These are phyloP conservation scores for Euclidium syriacum DNA, from an alignment of 345 rosid genomes.

Conservation along the genomic window DNA sequence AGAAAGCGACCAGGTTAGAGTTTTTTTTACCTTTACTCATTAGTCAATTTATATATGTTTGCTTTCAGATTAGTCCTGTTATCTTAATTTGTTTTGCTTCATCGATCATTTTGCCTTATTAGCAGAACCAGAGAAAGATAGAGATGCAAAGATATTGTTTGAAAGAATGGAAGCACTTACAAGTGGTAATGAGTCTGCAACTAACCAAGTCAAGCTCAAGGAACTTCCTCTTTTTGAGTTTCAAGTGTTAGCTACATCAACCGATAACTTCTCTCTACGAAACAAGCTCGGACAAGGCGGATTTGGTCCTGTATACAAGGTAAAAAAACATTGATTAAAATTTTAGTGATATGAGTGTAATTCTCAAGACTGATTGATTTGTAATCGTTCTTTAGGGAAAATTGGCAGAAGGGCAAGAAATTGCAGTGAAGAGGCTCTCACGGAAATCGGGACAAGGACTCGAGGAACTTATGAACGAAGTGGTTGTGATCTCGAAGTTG, in stretches of 20 bases:
- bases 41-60: background rate
- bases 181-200: constrained; percentile 18
- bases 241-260: constrained; percentile 42
- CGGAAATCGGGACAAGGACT: constrained; percentile 58
- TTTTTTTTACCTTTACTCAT: background rate
- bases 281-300: constrained; percentile 54
- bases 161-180: constrained; percentile 28
- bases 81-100: background rate
- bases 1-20: constrained; percentile 22
- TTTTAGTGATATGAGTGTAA: constrained; percentile 12
- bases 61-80: background rate
- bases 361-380: background rate
- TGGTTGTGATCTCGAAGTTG: constrained; percentile 48
- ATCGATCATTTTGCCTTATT: background rate
- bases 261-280: constrained; percentile 26
- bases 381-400: constrained; percentile 36
- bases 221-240: constrained; percentile 36
- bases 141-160: constrained; percentile 24
- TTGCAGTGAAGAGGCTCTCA: constrained; percentile 61
- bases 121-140: constrained; percentile 4
- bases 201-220: constrained; percentile 34
- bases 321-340: constrained; percentile 18
- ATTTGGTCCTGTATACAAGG: constrained; percentile 42
- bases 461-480: constrained; percentile 54
- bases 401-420: constrained; percentile 35